These are phyloP conservation scores for Hirschioporus abietinus DNA, from an alignment of 768 basidiomycete species.

Conservation along the genomic window DNA sequence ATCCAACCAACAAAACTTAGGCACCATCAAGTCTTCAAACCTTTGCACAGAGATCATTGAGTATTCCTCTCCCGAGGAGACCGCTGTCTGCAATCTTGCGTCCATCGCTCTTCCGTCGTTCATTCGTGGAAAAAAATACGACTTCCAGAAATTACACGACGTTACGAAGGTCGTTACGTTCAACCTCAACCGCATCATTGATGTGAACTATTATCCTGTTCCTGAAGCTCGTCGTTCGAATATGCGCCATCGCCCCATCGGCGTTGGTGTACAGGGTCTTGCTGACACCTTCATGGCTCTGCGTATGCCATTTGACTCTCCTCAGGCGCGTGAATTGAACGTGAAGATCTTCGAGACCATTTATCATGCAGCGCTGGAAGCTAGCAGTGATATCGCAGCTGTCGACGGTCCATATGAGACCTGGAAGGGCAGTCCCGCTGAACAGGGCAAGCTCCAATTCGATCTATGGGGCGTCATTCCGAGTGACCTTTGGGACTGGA, in stretches of 20 bases:
- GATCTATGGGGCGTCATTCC: constrained; percentile 95
- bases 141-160: constrained; percentile 94
- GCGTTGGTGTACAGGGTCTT: constrained; percentile 95
- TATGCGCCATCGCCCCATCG: constrained; percentile 96
- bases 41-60: constrained; percentile 99
- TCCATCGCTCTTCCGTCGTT: constrained; percentile 94
- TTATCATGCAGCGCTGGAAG: constrained; percentile 91
- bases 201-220: constrained; percentile 93
- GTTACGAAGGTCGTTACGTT: constrained; percentile 88
- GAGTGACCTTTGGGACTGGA: constrained; percentile 92
- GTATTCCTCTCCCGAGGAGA: constrained; percentile 95
- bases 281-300: constrained; percentile 98
- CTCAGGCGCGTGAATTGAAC: constrained; percentile 82
- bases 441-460: constrained; percentile 83
- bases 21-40: constrained; percentile 99
- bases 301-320: constrained; percentile 92
- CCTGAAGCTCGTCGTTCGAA: constrained; percentile 89
- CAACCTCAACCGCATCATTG: constrained; percentile 94
- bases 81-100: constrained; percentile 97
- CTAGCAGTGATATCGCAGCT: constrained; percentile 82
- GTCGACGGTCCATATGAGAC: constrained; percentile 81
- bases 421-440: constrained; percentile 87
- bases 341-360: constrained; percentile 98
- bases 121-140: constrained; percentile 75
- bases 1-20: constrained; percentile 97